Percentiles rank a stretch among this genome's conserved stretches.
These are phyloP conservation scores for Starmerella apicola DNA, from an alignment of 805 yeast genomes.

Conservation along the genomic window DNA sequence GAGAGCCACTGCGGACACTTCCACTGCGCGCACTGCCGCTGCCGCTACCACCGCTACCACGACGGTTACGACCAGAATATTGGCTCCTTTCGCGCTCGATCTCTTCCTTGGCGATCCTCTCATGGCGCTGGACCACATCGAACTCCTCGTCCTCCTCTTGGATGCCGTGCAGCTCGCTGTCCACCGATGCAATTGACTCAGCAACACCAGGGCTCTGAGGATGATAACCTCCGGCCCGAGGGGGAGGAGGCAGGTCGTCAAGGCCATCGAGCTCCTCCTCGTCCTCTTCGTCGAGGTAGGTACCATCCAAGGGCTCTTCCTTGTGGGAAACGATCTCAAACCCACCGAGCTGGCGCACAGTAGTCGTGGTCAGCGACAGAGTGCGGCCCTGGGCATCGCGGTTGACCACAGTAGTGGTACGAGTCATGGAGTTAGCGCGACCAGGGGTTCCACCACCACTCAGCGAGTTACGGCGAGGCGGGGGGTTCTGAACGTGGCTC, in stretches of 20 bases:
- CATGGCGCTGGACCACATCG: conserved; percentile 2
- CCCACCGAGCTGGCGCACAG: conserved; percentile 28
- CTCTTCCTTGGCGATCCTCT: not conserved
- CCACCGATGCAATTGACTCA: conserved; percentile 16
- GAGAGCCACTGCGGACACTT: too few species aligned
- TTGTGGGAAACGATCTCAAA: conserved; percentile 27
- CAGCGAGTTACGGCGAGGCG: conserved; percentile 15
- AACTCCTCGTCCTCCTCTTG: conserved; percentile 17
- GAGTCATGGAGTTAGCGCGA: conserved; percentile 23
- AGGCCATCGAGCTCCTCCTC: conserved; percentile 2
- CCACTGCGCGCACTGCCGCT: too few species aligned
- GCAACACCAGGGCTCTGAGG: conserved; percentile 3
- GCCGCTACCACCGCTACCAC: too few species aligned
- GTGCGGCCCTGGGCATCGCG: conserved; percentile 26
- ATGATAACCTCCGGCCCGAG: conserved; percentile 4
- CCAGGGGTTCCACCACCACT: conserved; percentile 6
- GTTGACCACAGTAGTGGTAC: conserved; percentile 22
- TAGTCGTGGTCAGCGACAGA: conserved; percentile 29
- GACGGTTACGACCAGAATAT: too few species aligned
- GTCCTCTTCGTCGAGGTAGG: not conserved
- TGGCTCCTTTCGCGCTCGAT: not conserved
- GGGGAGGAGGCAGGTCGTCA: conserved; percentile 6
- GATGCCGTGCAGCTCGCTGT: conserved; percentile 18
- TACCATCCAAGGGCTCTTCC: conserved; percentile 19
- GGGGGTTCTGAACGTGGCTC: not conserved